phyloP scores from a whole-genome alignment of 2,329 filamentous ascomycete genomes.

The Stagonosporopsis chrysanthemi region DNA sequence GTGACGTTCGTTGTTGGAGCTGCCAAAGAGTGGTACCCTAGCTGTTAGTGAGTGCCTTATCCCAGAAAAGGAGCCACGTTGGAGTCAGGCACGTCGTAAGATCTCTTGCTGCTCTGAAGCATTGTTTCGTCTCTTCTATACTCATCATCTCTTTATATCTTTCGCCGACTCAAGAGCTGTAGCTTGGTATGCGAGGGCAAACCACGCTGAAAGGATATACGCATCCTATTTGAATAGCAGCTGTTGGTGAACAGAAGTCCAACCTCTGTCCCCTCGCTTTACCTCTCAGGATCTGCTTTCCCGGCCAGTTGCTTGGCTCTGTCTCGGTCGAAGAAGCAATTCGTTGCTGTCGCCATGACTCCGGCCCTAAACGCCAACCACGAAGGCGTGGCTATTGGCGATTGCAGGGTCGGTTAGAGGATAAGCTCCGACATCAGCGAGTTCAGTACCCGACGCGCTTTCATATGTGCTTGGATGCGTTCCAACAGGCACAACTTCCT shows the following conservation, averaged over 20 bases:
- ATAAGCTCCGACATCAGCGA: neutral
- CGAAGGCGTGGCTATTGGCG: neutral
- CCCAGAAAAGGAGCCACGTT: conserved; percentile 24
- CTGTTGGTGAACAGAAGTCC: neutral
- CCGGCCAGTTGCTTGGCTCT: neutral
- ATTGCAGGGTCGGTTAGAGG: neutral
- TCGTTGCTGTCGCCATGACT: neutral
- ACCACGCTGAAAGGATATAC: neutral
- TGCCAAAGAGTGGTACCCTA: conserved; percentile 33
- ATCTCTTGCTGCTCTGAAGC: neutral
- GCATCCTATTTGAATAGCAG: neutral
- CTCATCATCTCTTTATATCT: neutral
- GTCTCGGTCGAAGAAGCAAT: neutral
- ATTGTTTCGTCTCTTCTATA: neutral
- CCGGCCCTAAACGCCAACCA: neutral
- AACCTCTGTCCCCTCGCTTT: neutral
- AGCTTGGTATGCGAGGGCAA: neutral
- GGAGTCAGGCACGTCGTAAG: conserved; percentile 13
- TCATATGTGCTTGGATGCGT: neutral
- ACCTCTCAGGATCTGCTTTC: neutral
- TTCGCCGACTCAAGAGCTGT: neutral
- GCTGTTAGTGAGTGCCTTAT: conserved; percentile 29
- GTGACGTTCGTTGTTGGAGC: conserved; percentile 10
- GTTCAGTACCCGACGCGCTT: neutral
- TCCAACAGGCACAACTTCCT: neutral